Evolutionary conservation across 2,329 filamentous ascomycete species (phyloP).

Genomic region (Epichloe scottii): DNA sequence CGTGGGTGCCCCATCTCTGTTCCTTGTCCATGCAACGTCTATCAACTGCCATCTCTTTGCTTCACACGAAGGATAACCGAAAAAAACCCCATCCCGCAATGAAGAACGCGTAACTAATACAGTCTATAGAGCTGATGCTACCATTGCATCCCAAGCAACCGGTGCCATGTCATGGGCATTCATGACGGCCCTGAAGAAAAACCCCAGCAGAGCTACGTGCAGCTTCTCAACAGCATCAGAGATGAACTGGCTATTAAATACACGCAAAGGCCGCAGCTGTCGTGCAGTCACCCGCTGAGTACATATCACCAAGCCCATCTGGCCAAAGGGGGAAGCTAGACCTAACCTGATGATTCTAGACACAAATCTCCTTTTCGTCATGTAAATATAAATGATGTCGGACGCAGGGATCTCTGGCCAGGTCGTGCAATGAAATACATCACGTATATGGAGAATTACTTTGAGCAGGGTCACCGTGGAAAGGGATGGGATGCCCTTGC

Average conservation of each 20-base stretch:
- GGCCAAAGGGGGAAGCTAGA: slow-evolving; percentile 7
- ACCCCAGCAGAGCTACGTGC: slow-evolving; percentile 95
- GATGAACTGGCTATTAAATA: slow-evolving; percentile 85
- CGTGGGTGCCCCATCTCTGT: slow-evolving; percentile 42
- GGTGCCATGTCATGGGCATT: slow-evolving; percentile 99
- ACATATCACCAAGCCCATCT: slow-evolving; percentile 25
- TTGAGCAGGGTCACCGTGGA: neutral
- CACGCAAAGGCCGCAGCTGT: slow-evolving; percentile 88
- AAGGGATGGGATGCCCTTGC: neutral
- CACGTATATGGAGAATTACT: neutral
- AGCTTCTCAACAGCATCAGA: slow-evolving; percentile 90
- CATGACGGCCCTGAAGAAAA: slow-evolving; percentile 84
- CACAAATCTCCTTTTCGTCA: slow-evolving; percentile 50
- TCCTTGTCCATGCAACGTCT: neutral
- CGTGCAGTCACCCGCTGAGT: slow-evolving; percentile 94
- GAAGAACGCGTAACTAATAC: neutral
- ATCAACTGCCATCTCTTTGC: neutral
- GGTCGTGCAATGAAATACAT: neutral
- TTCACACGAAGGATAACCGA: neutral
- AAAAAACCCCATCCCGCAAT: neutral
- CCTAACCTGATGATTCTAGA: slow-evolving; percentile 22
- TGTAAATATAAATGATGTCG: slow-evolving; percentile 28
- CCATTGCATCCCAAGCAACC: slow-evolving; percentile 78
- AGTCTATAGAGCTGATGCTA: slow-evolving; percentile 66
- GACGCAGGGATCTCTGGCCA: neutral